Conservation (phyloP, 208 protist genomes). For the Lotmaria passim region DNA sequence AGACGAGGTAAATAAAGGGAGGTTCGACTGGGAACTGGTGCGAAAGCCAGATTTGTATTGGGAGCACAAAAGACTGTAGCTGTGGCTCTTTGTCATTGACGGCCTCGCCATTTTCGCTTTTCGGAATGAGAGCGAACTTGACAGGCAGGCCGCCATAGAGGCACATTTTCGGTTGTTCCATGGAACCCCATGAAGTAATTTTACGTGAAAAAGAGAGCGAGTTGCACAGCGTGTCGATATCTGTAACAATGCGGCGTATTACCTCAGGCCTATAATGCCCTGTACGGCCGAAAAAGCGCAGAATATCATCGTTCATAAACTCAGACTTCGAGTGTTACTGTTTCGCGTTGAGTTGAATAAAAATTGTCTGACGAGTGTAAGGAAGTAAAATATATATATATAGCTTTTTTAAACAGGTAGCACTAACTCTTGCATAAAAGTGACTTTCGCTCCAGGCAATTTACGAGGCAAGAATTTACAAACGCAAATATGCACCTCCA, state of each 20-base stretch:
- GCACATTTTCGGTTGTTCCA: slow-evolving; percentile 63
- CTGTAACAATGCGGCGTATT: slow-evolving; percentile 39
- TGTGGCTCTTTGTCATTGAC: slow-evolving; percentile 4
- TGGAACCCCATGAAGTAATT: slow-evolving; percentile 52
- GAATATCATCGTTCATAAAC: slow-evolving; percentile 52
- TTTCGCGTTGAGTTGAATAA: too few species aligned
- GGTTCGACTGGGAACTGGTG: slow-evolving; percentile 62
- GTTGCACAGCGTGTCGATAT: slow-evolving; percentile 40
- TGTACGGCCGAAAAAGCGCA: slow-evolving; percentile 48
- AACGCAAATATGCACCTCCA: too few species aligned
- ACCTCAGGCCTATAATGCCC: slow-evolving; percentile 46
- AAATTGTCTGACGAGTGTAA: not conserved
- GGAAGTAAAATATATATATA: not conserved
- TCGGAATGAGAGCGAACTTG: slow-evolving; percentile 24
- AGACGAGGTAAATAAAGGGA: slow-evolving; percentile 52
- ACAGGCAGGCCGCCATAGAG: slow-evolving; percentile 63
- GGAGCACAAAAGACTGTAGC: slow-evolving; percentile 36
- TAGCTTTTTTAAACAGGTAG: too few species aligned
- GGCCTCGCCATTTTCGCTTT: not conserved
- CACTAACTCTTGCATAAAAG: too few species aligned
- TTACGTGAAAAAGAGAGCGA: slow-evolving; percentile 38
- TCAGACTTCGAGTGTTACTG: too few species aligned
- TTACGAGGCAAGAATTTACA: too few species aligned
- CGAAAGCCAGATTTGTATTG: slow-evolving; percentile 70
- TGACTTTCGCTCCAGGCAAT: too few species aligned